Conservation (phyloP, 2,329 filamentous ascomycete genomes). For the Aspergillus novoparasiticus region DNA sequence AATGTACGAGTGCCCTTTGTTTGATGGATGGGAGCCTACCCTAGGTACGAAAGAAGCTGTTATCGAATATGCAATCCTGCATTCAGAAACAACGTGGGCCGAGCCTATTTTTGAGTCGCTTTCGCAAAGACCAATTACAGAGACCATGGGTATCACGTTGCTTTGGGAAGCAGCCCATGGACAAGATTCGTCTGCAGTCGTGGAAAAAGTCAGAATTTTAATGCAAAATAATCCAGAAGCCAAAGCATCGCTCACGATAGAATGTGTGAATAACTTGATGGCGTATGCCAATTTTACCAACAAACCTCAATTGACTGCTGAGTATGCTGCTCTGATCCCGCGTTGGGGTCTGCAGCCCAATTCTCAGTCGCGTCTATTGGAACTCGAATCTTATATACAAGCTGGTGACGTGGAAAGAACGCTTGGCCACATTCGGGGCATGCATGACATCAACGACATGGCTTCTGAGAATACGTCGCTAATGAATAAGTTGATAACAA, state of each 20-base stretch:
- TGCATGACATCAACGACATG: conserved; percentile 54
- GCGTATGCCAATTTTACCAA: conserved; percentile 69
- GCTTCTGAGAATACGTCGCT: conserved; percentile 63
- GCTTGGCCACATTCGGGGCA: conserved; percentile 56
- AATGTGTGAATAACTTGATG: conserved; percentile 77
- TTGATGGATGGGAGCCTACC: conserved; percentile 44
- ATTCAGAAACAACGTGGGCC: conserved; percentile 64
- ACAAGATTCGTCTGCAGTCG: conserved; percentile 71
- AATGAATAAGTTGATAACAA: conserved; percentile 72
- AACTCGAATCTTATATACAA: conserved; percentile 75
- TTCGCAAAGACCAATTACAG: conserved; percentile 51
- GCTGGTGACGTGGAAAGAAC: conserved; percentile 69
- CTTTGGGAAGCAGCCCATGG: conserved; percentile 75
- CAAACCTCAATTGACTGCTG: conserved; percentile 72
- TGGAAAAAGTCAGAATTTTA: conserved; percentile 72
- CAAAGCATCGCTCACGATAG: conserved; percentile 61
- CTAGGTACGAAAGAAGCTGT: conserved; percentile 55
- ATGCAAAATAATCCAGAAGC: conserved; percentile 48
- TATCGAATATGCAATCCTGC: conserved; percentile 64
- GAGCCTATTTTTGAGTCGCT: conserved; percentile 59
- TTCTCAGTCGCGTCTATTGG: conserved; percentile 69
- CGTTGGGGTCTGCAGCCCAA: conserved; percentile 69
- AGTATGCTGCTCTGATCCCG: conserved; percentile 68
- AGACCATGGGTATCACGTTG: conserved; percentile 71
- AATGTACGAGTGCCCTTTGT: conserved; percentile 66